Evolutionary conservation across 495 filamentous ascomycete species (phyloP).

Genomic region (Cudoniella acicularis): DNA sequence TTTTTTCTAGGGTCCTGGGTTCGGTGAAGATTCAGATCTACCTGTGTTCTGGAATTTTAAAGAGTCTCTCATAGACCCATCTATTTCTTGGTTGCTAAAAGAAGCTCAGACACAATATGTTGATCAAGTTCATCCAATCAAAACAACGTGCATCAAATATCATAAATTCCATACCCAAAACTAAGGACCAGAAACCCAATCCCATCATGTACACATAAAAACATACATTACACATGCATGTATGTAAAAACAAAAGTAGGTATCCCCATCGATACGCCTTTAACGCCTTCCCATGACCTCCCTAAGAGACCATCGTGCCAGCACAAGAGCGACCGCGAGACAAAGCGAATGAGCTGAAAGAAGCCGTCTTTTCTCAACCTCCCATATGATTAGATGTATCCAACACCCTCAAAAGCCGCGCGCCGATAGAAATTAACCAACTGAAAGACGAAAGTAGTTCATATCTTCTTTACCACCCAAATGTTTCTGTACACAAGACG

Average conservation of each 20-base stretch:
- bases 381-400: slow-evolving; percentile 8
- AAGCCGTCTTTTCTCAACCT: background rate
- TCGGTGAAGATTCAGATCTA: no score
- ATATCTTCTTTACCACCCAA: background rate
- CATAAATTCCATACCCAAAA: slow-evolving; percentile 1
- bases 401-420: slow-evolving; percentile 3
- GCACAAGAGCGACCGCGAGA: slow-evolving; percentile 20
- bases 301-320: slow-evolving; percentile 17
- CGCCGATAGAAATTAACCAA: background rate
- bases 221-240: slow-evolving; percentile 2
- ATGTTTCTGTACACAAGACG: background rate
- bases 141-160: background rate
- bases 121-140: background rate
- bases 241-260: slow-evolving; percentile 7
- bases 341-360: slow-evolving; percentile 19
- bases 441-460: background rate
- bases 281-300: slow-evolving; percentile 25
- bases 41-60: no score
- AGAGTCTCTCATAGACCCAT: no score
- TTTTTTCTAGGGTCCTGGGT: no score
- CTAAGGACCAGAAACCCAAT: background rate
- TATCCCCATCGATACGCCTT: slow-evolving; percentile 21
- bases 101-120: no score
- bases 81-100: no score
- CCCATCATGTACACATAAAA: slow-evolving; percentile 15